These are phyloP conservation scores for Grosmannia huntii DNA, from an alignment of 2,329 filamentous ascomycete genomes.

Conservation along the genomic window DNA sequence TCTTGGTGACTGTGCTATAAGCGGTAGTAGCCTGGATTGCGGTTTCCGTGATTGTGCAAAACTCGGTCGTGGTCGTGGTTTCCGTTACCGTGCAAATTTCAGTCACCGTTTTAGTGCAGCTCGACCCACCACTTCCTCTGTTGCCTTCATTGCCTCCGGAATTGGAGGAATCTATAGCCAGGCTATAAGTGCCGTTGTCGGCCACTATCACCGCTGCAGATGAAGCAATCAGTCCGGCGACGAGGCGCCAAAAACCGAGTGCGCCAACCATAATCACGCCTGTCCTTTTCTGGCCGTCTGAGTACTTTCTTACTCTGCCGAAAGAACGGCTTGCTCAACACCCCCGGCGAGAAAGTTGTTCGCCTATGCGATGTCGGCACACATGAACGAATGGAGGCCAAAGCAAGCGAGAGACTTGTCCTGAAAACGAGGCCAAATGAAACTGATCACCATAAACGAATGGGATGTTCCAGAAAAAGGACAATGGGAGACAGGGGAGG, in stretches of 20 bases:
- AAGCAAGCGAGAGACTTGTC: background rate
- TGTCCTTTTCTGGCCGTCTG: too few relatives aligned
- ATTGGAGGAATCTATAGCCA: too few relatives aligned
- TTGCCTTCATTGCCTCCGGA: too few relatives aligned
- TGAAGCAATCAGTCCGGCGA: background rate
- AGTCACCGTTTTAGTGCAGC: background rate
- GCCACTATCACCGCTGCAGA: background rate
- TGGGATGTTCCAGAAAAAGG: background rate
- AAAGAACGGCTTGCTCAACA: too few relatives aligned
- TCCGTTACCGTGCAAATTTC: conserved; percentile 3
- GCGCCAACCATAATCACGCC: background rate
- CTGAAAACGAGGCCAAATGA: background rate
- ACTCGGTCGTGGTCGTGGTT: background rate
- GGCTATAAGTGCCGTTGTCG: background rate
- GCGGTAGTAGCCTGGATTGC: background rate
- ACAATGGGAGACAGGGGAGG: background rate
- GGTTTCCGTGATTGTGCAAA: background rate
- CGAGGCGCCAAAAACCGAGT: background rate
- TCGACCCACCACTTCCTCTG: too few relatives aligned
- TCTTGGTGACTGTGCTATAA: background rate
- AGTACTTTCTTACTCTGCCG: too few relatives aligned
- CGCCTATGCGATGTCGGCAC: background rate
- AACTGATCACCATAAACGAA: background rate
- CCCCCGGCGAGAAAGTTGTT: background rate
- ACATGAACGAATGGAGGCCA: background rate